Base-by-base conservation (phyloP, 1,284 basidiomycete genomes). In the Microbotryum violaceum region DNA sequence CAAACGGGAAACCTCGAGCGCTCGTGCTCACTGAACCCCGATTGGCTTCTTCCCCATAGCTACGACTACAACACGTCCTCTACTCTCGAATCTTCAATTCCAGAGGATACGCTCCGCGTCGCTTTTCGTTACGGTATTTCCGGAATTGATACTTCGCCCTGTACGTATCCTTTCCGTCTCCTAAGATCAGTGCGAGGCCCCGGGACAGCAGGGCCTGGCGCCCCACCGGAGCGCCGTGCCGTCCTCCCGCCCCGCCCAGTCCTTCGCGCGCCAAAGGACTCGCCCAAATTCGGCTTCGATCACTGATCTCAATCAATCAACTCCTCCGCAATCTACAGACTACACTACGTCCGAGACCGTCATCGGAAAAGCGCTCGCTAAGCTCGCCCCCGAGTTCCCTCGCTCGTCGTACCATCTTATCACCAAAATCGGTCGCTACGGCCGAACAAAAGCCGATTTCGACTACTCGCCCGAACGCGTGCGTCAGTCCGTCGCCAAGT, bases 381-480 rank as follows among this genome's bases (percentile, higher is more conserved):
- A 82, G 0, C 77, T 94, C 23, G 76, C 78, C 52, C 74, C 76
- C 56, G 86, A 90, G 71, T 92, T 86, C 72, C 89, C 90, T 21
- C 83, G 91, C 29, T 80, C 82, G 18, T 83, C 85, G 1, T 96
- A 94, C 74, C 81, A 84, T 70, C 75, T 64, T 94, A 85, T 91
- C 77, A 93, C 92, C n/a, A 98, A 98, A 77, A 89, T 87, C 64
- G 94, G 92, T 27, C 83, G 93, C 54, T 93, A 88, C 74, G 91
- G 90, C 5, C 73, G 63, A 18, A 63, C 77, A 1, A 77, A 78
- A 50, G 74, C 74, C 37, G 72, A 74, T 12, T 96, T 97, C 72
- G 87, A 94, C 74, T 93, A 94, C 76, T 81, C 82, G 9, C 86
- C 89, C 0, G 74, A 76, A 16, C 83, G 82, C 33, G 83, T 97